Percentiles rank a stretch among this genome's conserved stretches.
These are phyloP conservation scores for Plasmodium coatneyi DNA, from an alignment of 169 alveolate genomes.

Conservation along the genomic window DNA sequence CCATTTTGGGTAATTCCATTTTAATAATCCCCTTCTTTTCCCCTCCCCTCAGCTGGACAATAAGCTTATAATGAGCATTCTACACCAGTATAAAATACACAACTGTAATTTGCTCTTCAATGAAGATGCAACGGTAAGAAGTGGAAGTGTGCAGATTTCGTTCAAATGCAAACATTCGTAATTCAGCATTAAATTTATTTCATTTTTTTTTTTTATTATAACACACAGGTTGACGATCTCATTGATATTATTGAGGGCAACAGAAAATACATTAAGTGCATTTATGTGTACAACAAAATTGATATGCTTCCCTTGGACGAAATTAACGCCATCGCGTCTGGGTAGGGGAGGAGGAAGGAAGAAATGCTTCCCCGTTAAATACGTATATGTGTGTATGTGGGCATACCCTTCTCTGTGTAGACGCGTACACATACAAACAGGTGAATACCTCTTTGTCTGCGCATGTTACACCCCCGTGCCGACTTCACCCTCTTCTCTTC, in stretches of 20 bases:
- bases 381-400: neutral
- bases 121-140: conserved; percentile 93
- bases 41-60: conserved; percentile 43
- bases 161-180: neutral
- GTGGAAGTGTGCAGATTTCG: neutral
- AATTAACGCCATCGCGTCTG: conserved; percentile 33
- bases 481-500: neutral
- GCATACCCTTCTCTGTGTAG: neutral
- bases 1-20: neutral
- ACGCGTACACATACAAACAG: neutral
- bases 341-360: neutral
- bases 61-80: conserved; percentile 73
- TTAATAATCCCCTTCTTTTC: neutral
- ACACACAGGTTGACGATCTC: conserved; percentile 92
- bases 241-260: conserved; percentile 99
- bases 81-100: conserved; percentile 95
- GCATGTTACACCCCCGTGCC: neutral
- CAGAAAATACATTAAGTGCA: conserved; percentile 93
- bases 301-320: conserved; percentile 90
- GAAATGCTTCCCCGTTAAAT: neutral
- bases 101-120: conserved; percentile 95
- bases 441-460: neutral
- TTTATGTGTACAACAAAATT: conserved; percentile 95
- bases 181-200: neutral
- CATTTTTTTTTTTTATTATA: conserved; percentile 2